These are phyloP conservation scores for Apophysomyces variabilis DNA, from an alignment of 371 early-diverging fungal genomes.

Conservation along the genomic window DNA sequence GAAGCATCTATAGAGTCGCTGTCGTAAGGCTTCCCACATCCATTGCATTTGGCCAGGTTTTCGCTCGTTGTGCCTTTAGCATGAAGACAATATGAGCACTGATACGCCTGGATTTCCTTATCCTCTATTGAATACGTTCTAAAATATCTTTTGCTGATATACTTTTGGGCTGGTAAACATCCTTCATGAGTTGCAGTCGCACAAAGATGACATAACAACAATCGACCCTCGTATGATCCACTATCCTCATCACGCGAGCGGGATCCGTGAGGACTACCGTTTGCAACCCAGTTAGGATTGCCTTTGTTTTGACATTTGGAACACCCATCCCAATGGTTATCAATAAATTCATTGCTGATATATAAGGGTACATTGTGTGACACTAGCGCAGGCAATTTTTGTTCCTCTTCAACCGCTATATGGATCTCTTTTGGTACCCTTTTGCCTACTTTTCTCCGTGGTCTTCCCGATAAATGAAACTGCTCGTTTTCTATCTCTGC, in stretches of 20 bases:
- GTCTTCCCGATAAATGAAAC: not conserved
- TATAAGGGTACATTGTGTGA: not conserved
- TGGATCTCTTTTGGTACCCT: not conserved
- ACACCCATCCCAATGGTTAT: conserved; percentile 20
- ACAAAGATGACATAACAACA: conserved; percentile 51
- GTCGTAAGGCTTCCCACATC: conserved; percentile 12
- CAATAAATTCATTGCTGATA: conserved; percentile 5
- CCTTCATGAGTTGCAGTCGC: conserved; percentile 43
- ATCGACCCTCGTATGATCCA: conserved; percentile 30
- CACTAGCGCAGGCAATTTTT: not conserved
- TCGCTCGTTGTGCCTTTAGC: not conserved
- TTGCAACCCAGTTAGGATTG: conserved; percentile 9
- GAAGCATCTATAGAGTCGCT: not conserved
- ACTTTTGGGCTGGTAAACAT: conserved; percentile 28
- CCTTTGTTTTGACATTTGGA: conserved; percentile 1
- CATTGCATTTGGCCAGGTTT: conserved; percentile 13
- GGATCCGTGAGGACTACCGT: not conserved
- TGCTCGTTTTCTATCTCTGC: not conserved
- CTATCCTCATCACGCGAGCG: conserved; percentile 28
- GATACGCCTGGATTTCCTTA: conserved; percentile 6
- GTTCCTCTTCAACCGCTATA: no score
- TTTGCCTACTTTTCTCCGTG: not conserved
- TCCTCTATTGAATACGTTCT: conserved; percentile 1
- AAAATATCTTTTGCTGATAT: conserved; percentile 8
- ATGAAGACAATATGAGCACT: conserved; percentile 18